Base-by-base conservation (phyloP, 345 rosid species). In the Cardamine occulta region DNA sequence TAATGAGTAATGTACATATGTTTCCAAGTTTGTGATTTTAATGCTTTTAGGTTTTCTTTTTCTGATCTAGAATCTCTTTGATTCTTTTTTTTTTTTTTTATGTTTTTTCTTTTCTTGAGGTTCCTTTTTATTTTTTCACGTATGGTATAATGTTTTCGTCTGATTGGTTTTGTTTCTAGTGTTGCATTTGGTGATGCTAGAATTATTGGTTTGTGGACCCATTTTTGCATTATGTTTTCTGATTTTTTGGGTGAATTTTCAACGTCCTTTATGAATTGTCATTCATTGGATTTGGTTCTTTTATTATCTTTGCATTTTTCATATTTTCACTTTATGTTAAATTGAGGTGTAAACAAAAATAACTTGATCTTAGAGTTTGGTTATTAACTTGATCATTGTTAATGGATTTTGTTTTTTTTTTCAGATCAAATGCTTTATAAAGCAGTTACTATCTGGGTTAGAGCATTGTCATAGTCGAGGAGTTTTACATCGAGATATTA, bases 401-500 rank as follows among this genome's bases (percentile, higher is more conserved):
- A 7, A 28, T 63, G 55, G 8, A 23, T 15, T 40, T 14, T 0
- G 7, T 35, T 73, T 13, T 73, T 56, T 49, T 60, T 68, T 73
- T 56, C 71, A 91, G 97, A 82, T 91, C 15, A 93, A 93, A 83
- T 93, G 98, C 82, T 91, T 84, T 77, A 83, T 93, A 89, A 86
- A 79, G 80, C 98, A 93, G 79, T 78, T 93, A 69, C 77, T 93
- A 77, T 87, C 93, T 2, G 98, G 98, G 73, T 77, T 93, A 61
- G 93, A 89, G 82, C 98, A 93, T 78, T 93, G 98, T 68, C 98
- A 93, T 84, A 80, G 63, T 35, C 80, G 71, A 67, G 93, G 94
- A 63, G 97, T 93, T 17, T 77, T 93, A 67, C 98, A 93, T 76
- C 90, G 97, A 24, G 97, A 93, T 79, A 84, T 93, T 56, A 93